Percentiles rank a stretch among this genome's conserved stretches.
phyloP scores from a whole-genome alignment of 805 yeast species.

The Lipomyces orientalis region DNA sequence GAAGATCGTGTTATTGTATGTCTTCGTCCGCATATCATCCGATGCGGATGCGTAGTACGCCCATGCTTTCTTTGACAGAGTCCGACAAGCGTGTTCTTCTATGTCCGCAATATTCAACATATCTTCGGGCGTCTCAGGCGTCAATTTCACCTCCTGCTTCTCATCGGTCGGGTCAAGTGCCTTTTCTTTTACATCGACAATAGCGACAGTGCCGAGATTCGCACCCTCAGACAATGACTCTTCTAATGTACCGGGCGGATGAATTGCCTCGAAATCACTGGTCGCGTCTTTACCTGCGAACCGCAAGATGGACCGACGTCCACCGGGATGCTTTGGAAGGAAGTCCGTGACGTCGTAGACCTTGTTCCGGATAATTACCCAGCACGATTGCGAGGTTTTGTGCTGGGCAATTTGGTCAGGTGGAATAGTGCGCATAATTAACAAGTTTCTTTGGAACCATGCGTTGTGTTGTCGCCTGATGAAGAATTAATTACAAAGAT shows the following conservation, averaged over 20 bases:
- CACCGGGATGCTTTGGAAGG: conserved; percentile 54
- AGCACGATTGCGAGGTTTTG: conserved; percentile 41
- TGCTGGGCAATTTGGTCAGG: conserved; percentile 39
- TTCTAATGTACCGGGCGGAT: conserved; percentile 41
- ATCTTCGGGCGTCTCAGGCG: conserved; percentile 29
- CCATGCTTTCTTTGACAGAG: conserved; percentile 82
- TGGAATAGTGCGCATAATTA: conserved; percentile 19
- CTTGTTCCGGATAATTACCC: conserved; percentile 47
- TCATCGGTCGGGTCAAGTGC: background rate
- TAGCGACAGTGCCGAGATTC: conserved; percentile 27
- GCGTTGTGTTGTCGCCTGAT: no score
- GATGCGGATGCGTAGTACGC: conserved; percentile 65
- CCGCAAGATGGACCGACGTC: conserved; percentile 51
- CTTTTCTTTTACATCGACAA: background rate
- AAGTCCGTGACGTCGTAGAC: conserved; percentile 49
- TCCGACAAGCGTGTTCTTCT: conserved; percentile 80
- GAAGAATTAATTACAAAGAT: no score
- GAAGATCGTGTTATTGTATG: conserved; percentile 54
- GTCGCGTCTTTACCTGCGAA: conserved; percentile 61
- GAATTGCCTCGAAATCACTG: conserved; percentile 43
- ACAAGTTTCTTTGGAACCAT: background rate
- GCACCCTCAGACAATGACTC: conserved; percentile 33
- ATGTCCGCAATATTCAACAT: conserved; percentile 76
- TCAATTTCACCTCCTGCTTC: background rate
- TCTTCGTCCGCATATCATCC: conserved; percentile 55